Evolutionary conservation across 1,284 basidiomycete species (phyloP).

Genomic region (Boletus sp.): DNA sequence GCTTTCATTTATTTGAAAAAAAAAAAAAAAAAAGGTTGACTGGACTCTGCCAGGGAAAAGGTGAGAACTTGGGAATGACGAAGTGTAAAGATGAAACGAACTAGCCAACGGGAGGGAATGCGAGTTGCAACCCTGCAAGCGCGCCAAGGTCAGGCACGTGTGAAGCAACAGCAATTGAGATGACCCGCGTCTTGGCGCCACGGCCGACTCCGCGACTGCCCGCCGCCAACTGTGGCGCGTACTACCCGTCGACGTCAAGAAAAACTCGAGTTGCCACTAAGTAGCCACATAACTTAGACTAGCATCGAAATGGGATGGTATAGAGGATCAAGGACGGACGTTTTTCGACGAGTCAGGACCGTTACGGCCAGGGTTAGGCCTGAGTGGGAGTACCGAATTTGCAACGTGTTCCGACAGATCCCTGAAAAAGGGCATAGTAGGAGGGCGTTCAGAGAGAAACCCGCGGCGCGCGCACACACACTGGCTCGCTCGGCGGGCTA

Average conservation of each 20-base stretch:
- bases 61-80: neutral
- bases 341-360: neutral
- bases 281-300: neutral
- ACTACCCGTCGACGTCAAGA: neutral
- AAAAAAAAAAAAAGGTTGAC: slow-evolving; percentile 5
- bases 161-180: slow-evolving; percentile 9
- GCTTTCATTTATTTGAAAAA: neutral
- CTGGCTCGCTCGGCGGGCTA: slow-evolving; percentile 2
- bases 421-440: slow-evolving; percentile 8
- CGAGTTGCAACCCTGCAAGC: neutral
- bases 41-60: slow-evolving; percentile 12
- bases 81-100: slow-evolving; percentile 19
- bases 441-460: neutral
- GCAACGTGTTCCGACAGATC: slow-evolving; percentile 5
- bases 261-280: neutral
- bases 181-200: slow-evolving; percentile 8
- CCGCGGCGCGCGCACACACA: neutral
- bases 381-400: neutral
- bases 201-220: neutral
- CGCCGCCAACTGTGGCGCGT: neutral
- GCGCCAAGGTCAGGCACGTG: slow-evolving; percentile 20
- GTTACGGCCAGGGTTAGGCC: slow-evolving; percentile 14
- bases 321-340: neutral
- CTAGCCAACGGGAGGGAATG: neutral
- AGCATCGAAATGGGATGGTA: slow-evolving; percentile 1